These are phyloP conservation scores for Dothideomycetidae sp. DNA, from an alignment of 2,329 filamentous ascomycete genomes.

Conservation along the genomic window DNA sequence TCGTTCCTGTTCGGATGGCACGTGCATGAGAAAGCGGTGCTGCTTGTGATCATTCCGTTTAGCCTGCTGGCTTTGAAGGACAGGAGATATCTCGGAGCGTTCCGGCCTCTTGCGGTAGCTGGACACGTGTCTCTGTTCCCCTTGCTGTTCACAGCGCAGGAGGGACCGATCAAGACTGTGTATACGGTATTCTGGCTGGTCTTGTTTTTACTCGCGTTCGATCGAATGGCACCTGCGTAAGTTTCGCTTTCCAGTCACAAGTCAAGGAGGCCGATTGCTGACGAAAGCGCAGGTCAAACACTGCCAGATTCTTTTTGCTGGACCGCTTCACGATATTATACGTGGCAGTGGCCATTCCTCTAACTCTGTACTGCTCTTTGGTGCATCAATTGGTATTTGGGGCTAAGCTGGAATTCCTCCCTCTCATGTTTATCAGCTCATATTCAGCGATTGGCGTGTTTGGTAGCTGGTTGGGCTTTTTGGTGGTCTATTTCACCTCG, in stretches of 20 bases:
- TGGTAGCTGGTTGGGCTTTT: conserved; percentile 87
- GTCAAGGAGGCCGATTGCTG: conserved; percentile 10
- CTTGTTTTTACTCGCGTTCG: conserved; percentile 72
- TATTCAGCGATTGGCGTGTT: conserved; percentile 92
- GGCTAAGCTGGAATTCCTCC: conserved; percentile 71
- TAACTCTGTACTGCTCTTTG: conserved; percentile 79
- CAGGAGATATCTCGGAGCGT: conserved; percentile 78
- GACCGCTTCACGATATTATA: conserved; percentile 86
- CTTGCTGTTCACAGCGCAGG: conserved; percentile 75
- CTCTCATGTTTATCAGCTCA: conserved; percentile 91
- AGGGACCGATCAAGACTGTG: conserved; percentile 85
- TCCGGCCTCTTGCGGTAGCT: conserved; percentile 79
- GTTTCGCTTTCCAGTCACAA: conserved; percentile 15
- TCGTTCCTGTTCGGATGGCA: conserved; percentile 98
- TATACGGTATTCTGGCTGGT: conserved; percentile 91
- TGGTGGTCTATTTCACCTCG: conserved; percentile 67
- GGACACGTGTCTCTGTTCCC: conserved; percentile 94
- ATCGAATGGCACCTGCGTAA: conserved; percentile 67
- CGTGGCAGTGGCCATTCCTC: conserved; percentile 73
- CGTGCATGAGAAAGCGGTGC: conserved; percentile 92
- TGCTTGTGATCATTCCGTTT: conserved; percentile 90
- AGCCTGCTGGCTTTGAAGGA: conserved; percentile 83
- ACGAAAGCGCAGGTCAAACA: conserved; percentile 43
- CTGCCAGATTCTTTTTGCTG: conserved; percentile 72
- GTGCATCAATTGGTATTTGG: conserved; percentile 76